These are phyloP conservation scores for Sonneratia alba DNA, from an alignment of 345 rosid genomes.

Conservation along the genomic window DNA sequence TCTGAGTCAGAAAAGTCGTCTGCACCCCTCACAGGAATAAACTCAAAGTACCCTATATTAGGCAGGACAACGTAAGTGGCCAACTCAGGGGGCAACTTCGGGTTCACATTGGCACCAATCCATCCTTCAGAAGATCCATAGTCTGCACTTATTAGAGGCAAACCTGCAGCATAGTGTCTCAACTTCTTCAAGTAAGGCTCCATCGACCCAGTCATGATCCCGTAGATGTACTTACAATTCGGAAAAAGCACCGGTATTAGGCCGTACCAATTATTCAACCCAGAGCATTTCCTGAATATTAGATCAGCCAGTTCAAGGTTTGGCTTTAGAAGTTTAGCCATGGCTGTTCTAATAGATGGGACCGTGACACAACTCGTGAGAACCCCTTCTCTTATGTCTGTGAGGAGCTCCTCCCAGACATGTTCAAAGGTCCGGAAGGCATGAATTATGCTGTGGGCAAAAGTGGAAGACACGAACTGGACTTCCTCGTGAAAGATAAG, in stretches of 20 bases:
- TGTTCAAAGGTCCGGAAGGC: conserved; percentile 73
- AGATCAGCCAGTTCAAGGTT: conserved; percentile 60
- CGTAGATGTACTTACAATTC: conserved; percentile 73
- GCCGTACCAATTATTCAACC: conserved; percentile 83
- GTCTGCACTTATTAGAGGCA: conserved; percentile 76
- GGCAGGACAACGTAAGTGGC: conserved; percentile 81
- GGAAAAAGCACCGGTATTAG: conserved; percentile 82
- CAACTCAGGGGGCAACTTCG: conserved; percentile 56
- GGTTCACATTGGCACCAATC: conserved; percentile 85
- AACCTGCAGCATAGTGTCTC: conserved; percentile 80
- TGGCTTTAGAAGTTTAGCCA: conserved; percentile 67
- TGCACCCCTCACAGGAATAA: conserved; percentile 41
- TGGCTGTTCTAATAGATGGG: conserved; percentile 53
- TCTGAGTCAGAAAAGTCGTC: conserved; percentile 11
- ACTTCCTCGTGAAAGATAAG: conserved; percentile 66
- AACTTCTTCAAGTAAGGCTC: conserved; percentile 75
- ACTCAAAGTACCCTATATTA: conserved; percentile 83
- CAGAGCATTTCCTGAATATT: conserved; percentile 43
- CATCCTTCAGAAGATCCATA: conserved; percentile 98
- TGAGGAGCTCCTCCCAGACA: conserved; percentile 73
- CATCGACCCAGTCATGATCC: conserved; percentile 99
- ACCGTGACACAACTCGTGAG: conserved; percentile 47
- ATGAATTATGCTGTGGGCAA: conserved; percentile 75
- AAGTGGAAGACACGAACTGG: conserved; percentile 61
- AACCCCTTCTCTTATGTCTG: conserved; percentile 53